Evolutionary conservation across 495 filamentous ascomycete species (phyloP).

Genomic region (Xylaria venustula): DNA sequence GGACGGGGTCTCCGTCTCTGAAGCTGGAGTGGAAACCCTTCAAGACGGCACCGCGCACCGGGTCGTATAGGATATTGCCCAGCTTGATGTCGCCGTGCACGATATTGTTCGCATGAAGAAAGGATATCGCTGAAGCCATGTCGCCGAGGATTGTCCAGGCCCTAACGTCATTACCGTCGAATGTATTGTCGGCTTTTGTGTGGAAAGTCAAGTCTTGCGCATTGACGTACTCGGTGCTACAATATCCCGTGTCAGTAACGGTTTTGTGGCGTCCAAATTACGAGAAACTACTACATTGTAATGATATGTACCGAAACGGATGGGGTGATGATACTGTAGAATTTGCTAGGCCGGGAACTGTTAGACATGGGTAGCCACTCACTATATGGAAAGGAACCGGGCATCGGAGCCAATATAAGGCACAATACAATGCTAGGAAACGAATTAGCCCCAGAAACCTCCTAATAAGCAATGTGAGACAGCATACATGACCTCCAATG

Average conservation of each 20-base stretch:
- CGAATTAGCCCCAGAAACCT: not conserved
- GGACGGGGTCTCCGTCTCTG: not conserved
- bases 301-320: too few species aligned
- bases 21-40: not conserved
- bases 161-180: not conserved
- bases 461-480: too few species aligned
- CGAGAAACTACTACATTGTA: too few species aligned
- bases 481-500: not conserved
- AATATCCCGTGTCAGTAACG: too few species aligned
- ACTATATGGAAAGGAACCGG: slow-evolving; percentile 5
- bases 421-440: not conserved
- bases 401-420: not conserved
- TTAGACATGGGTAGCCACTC: too few species aligned
- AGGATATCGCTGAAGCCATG: not conserved
- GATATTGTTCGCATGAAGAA: not conserved
- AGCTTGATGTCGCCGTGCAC: not conserved
- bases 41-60: not conserved
- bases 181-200: not conserved
- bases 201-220: not conserved
- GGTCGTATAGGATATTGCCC: slow-evolving; percentile 1
- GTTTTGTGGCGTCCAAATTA: too few species aligned
- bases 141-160: not conserved
- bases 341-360: too few species aligned
- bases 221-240: slow-evolving; percentile 2
- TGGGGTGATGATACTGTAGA: too few species aligned